Base-by-base conservation (phyloP, 257 asterid genomes). In the Echites panduratus region DNA sequence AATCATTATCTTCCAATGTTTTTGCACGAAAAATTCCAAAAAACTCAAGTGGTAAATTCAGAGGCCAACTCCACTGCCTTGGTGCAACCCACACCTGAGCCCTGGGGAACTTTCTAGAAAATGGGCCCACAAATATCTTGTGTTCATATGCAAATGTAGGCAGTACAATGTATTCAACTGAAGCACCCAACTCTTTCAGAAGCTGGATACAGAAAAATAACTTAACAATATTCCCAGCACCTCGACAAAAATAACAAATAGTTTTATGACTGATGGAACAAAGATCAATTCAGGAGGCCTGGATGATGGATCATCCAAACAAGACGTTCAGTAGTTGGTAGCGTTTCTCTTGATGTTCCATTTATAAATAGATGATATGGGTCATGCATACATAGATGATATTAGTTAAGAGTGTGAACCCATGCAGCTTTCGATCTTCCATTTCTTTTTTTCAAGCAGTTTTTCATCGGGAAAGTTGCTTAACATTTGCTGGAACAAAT, bases 51-150 rank as follows among this genome's bases (percentile, higher is more conserved):
- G 96, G 97, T 71, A 94, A 75, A 75, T 94, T 94, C 47, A 94
- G 72, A 50, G 98, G 98, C 96, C 97, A 89, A 77, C 97, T 94
- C 98, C 98, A 91, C 77, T 94, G 98, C 83, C 98, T 84, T 40
- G 98, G 98, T 16, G 98, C 96, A 56, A 94, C 97, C 97, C 98
- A 94, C n/a, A 91, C 89, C 82, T 84, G 89, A 68, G 97, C 97
- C 77, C 27, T 64, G 19, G 97, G 97, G 68, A 94, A 94, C 87
- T 94, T 87, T 84, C 98, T 89, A 16, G 97, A 94, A 77, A 94
- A 94, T 9, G 98, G 98, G 58, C 98, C 96, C n/a, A 94, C 97
- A 48, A 91, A 94, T 79, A 94, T 94, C 79, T 94, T 94, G 68
- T 94, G 98, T 82, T 94, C 96, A 66, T 94, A 94, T 12, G 98